A percentile compares a stretch with the other conserved stretches of the same genome.
These are phyloP conservation scores for Aspergillus sp. DNA, from an alignment of 2,329 filamentous ascomycete species.

Conservation along the genomic window DNA sequence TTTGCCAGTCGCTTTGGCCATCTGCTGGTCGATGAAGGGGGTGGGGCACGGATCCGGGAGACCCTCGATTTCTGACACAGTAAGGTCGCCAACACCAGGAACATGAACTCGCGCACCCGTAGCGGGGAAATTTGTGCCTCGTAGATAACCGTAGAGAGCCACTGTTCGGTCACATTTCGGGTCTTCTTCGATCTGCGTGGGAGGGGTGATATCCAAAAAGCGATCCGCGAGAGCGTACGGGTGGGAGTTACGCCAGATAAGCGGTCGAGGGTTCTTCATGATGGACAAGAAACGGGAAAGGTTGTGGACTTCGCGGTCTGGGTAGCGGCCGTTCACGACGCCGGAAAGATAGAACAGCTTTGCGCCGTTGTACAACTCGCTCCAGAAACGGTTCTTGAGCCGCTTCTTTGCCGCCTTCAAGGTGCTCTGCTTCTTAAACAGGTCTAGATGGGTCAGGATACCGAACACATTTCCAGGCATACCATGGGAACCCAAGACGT, in stretches of 20 bases:
- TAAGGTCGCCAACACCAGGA: conserved; percentile 84
- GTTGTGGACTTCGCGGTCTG: conserved; percentile 93
- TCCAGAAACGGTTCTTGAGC: conserved; percentile 93
- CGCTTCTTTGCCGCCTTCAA: conserved; percentile 93
- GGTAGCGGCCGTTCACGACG: conserved; percentile 93
- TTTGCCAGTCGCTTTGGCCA: conserved; percentile 79
- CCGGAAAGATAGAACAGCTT: conserved; percentile 96
- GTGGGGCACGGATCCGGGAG: conserved; percentile 94
- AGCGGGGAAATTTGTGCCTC: conserved; percentile 88
- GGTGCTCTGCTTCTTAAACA: conserved; percentile 89
- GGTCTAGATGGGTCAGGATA: conserved; percentile 88
- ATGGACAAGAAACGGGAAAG: conserved; percentile 90
- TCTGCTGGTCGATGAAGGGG: conserved; percentile 77
- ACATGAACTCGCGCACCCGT: conserved; percentile 83
- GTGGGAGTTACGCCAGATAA: conserved; percentile 94
- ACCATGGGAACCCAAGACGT: conserved; percentile 83
- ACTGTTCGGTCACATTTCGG: conserved; percentile 85
- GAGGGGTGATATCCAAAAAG: conserved; percentile 90
- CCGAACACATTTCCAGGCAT: conserved; percentile 99
- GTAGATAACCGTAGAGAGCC: conserved; percentile 84
- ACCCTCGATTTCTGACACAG: conserved; percentile 73
- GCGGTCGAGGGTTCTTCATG: conserved; percentile 97
- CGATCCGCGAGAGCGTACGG: conserved; percentile 90
- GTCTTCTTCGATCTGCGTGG: conserved; percentile 82
- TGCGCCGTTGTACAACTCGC: conserved; percentile 90